Evolutionary conservation across 495 filamentous ascomycete genomes (phyloP), one percentile per base, ranked within the genome.

Genomic region (Aspergillus ostianus): DNA sequence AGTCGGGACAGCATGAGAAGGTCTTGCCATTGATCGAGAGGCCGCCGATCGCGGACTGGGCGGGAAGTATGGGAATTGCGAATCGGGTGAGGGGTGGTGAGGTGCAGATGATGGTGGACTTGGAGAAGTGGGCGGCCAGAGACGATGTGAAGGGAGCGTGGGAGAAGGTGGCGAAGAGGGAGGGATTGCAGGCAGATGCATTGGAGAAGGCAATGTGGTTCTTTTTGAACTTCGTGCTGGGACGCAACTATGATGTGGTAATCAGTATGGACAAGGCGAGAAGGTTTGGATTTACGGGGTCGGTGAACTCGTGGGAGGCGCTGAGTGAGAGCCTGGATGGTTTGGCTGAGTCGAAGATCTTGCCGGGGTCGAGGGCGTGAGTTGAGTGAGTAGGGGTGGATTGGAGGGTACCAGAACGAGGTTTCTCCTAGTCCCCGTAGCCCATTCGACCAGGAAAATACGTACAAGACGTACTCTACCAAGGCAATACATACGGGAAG

Each of bases 221-320:
- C 29, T 30, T 30, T 30, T 30, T 30, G 29, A 30, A 30, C 29
- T 30, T 30, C 8, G 29, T 30, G 29, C 29, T 30, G 29, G 29
- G 29, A 8, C 4, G 29, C 4, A 30, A 30, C 8, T 30, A 30
- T 8, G 29, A 30, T 8, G 1, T 68, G 75, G 68, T 84, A 13
- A 57, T 76, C 53, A 79, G 75, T 55, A 82, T 85, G 80, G 80
- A 75, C 44, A 84, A 84, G 64, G 80, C 81, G 23, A 75, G 81
- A 59, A 78, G 74, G 65, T 30, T 30, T 30, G 29, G 29, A 8
- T 30, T 30, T 30, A 30, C 29, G 29, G 29, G 29, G 29, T 30
- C 29, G 45, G 55, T 65, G 18, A 81, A 82, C 64, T 76, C 77
- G 15, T 84, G 79, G 80, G 78, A 80, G 23, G 66, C 75, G 48